Conservation (phyloP, 768 basidiomycete species). For the Phaeolepiota aurea region DNA sequence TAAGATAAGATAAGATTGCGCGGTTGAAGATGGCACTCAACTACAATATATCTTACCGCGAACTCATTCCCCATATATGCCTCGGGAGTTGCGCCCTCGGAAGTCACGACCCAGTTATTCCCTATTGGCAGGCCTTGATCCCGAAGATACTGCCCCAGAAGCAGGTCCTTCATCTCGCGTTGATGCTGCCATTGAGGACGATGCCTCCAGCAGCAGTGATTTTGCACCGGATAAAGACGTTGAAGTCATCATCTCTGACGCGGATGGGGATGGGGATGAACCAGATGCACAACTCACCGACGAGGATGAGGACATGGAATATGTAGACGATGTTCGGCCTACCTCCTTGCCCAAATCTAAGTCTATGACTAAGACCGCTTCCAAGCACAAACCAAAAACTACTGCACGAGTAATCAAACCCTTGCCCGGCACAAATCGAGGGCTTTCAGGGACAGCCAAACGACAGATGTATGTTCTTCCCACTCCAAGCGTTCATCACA, state of each 20-base stretch:
- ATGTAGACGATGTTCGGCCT: not conserved
- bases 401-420: slow-evolving; percentile 3
- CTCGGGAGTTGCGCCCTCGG: not conserved
- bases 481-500: slow-evolving; percentile 60
- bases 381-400: not conserved
- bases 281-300: not conserved
- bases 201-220: not conserved
- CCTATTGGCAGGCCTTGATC: not conserved
- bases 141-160: not conserved
- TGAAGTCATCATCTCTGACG: not conserved
- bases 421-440: slow-evolving; percentile 6
- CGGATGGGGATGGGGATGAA: not conserved
- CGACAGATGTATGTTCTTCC: slow-evolving; percentile 54
- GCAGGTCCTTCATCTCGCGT: not conserved
- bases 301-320: not conserved
- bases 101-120: not conserved
- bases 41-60: too few relatives aligned
- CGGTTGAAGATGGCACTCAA: not conserved
- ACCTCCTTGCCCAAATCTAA: not conserved
- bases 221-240: not conserved
- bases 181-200: not conserved
- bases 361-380: not conserved
- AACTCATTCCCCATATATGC: not conserved
- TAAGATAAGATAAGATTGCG: slow-evolving; percentile 6
- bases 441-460: slow-evolving; percentile 19